Base-by-base conservation (phyloP, 352 stramenopile genomes). In the Plasmopara muralis region DNA sequence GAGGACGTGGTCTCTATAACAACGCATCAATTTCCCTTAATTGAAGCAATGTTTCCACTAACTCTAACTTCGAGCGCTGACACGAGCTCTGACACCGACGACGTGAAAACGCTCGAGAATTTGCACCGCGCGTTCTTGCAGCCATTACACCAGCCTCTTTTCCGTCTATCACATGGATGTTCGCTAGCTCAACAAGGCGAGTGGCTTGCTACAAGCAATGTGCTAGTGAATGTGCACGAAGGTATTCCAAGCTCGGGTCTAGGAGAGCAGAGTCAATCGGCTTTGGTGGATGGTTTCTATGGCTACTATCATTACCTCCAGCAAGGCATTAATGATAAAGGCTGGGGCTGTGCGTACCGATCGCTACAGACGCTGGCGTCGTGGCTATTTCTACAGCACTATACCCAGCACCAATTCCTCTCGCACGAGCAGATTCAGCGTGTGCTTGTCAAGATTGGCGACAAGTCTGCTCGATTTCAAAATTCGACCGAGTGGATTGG, bases 291-390 rank as follows among this genome's bases (percentile, higher is more conserved):
- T 15, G 86, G 84, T 9, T 73, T 77, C 43, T 93, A 92, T 55
- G 74, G 70, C 12, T 96, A 93, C 61, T 95, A 85, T 50, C 86
- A 96, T 55, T 95, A 96, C 65, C 57, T 87, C 54, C 75, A 89
- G 40, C 75, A 96, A 29, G 53, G 53, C 45, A 60, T 83, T 48
- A 83, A 92, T 33, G 86, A 95, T 59, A 88, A 89, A 74, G 86
- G 84, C 38, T 95, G 86, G 86, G 86, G 86, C 40, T 95, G 86
- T 43, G 84, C 86, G 20, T 95, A 95, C 49, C 70, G 84, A 5
- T 92, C 80, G 41, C 61, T 95, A 31, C 86, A 95, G 56, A 94
- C 81, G 30, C 58, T 95, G 14, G 60, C 86, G 33, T 95, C 84
- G 4, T 95, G 83, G 77, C 67, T 93, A 37, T 62, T 71, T 35